Evolutionary conservation across 2,329 filamentous ascomycete species (phyloP).

Genomic region (Phaeophleospora eucalypticola): DNA sequence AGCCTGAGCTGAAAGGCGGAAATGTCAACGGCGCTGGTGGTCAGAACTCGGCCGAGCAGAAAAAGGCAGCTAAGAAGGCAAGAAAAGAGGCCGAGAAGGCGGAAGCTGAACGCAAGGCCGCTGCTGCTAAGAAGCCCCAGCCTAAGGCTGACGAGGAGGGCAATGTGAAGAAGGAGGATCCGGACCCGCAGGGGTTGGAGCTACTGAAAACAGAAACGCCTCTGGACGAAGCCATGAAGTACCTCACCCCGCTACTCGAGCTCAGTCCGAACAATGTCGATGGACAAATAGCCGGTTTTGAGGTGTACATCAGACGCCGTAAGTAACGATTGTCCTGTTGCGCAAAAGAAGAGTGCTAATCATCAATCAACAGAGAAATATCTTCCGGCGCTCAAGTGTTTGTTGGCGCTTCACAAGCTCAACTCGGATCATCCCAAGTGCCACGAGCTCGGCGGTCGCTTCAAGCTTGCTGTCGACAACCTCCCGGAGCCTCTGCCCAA

Average conservation of each 20-base stretch:
- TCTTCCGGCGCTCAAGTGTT: conserved; percentile 78
- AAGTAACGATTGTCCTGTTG: conserved; percentile 39
- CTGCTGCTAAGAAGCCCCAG: conserved; percentile 43
- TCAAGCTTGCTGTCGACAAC: conserved; percentile 46
- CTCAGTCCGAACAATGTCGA: conserved; percentile 76
- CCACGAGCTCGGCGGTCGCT: conserved; percentile 68
- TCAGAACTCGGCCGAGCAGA: conserved; percentile 79
- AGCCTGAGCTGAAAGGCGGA: conserved; percentile 71
- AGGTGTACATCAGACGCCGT: conserved; percentile 83
- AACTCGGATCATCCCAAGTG: conserved; percentile 66
- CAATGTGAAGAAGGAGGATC: conserved; percentile 74
- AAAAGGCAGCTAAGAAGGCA: conserved; percentile 64
- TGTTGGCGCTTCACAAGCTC: conserved; percentile 67
- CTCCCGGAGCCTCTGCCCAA: conserved; percentile 58
- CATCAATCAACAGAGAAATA: conserved; percentile 61
- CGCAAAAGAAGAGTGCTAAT: conserved; percentile 7
- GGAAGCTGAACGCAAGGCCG: conserved; percentile 70
- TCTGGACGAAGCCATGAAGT: conserved; percentile 81
- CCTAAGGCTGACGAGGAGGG: conserved; percentile 52
- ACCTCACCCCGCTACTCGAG: conserved; percentile 74
- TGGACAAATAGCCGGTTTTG: conserved; percentile 80
- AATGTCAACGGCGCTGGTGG: conserved; percentile 62
- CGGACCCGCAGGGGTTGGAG: conserved; percentile 78
- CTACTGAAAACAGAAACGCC: conserved; percentile 64
- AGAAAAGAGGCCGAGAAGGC: conserved; percentile 73